Base-by-base conservation (phyloP, 805 yeast species). In the Starmerella vaccinii region DNA sequence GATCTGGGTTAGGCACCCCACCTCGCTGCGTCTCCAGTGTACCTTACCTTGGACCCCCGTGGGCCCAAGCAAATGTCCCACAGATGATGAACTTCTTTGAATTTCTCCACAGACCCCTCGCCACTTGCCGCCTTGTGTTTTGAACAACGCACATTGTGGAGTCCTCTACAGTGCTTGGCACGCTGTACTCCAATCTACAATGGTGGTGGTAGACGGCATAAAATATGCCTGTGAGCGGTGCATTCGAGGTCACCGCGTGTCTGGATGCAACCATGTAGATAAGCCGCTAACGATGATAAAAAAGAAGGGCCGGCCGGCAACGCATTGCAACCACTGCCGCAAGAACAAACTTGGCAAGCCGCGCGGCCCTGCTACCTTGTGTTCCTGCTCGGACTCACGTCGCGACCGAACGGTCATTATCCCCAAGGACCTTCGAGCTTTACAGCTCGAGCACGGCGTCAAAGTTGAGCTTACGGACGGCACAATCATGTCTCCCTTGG, bases 141-240 rank as follows among this genome's bases (percentile, higher is more conserved):
- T n/a, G n/a, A n/a, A n/a, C n/a, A n/a, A n/a, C n/a, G n/a, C n/a
- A n/a, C n/a, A n/a, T n/a, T n/a, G n/a, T n/a, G n/a, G n/a, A n/a
- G n/a, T n/a, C n/a, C n/a, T n/a, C n/a, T n/a, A n/a, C 15, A 12
- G 35, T 7, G 22, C 38, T 34, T 16, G 13, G 6, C 5, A 13
- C 6, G 38, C 22, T 16, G 38, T 34, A 2, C 7, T 21, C 10
- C 26, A 23, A 27, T 19, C 3, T 15, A 16, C 29, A 21, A 37
- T 33, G 23, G 39, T 27, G 18, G 72, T 86, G 48, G 81, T 90
- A 47, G 86, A 88, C 61, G 97, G 97, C 34, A 82, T 85, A 57
- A 90, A 92, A 64, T 90, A 88, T 67, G 97, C 98, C 52, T 90
- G 98, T 66, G 95, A 88, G 57, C 72, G 96, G 53, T 90, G 98